These are phyloP conservation scores for Beauveria scarabaeidicola DNA, from an alignment of 2,329 filamentous ascomycete species.

Conservation along the genomic window DNA sequence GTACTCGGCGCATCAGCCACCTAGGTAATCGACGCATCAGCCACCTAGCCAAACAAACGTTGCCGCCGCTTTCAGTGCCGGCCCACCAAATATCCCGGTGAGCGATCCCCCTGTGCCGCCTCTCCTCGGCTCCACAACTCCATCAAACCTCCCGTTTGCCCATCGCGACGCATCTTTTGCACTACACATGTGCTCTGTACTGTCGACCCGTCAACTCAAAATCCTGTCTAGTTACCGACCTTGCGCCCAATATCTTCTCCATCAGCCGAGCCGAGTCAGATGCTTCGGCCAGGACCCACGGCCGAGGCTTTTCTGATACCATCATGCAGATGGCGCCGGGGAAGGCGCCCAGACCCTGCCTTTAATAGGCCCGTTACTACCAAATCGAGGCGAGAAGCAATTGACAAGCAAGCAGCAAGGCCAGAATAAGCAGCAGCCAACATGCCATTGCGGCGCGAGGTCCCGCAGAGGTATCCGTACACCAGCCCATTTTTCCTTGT, in stretches of 20 bases:
- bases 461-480: not conserved
- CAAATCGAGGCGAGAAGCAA: not conserved
- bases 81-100: not conserved
- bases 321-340: not conserved
- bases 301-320: not conserved
- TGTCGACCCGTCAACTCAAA: not conserved
- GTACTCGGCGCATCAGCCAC: not conserved
- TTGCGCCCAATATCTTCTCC: not conserved
- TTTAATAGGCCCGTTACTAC: not conserved
- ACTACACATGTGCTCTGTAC: not conserved
- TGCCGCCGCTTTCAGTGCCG: not conserved
- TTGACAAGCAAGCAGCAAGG: not conserved
- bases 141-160: not conserved
- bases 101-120: not conserved
- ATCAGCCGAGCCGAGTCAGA: slow-evolving; percentile 5
- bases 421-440: not conserved
- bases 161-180: not conserved
- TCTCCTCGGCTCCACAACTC: not conserved
- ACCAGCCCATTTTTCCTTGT: not conserved
- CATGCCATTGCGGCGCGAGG: not conserved
- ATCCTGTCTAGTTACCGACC: not conserved
- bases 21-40: not conserved
- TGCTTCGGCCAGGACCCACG: not conserved
- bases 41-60: not conserved
- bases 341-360: not conserved